Evolutionary conservation across 2,329 filamentous ascomycete genomes (phyloP).

Genomic region (Colletotrichum chlorophyti): DNA sequence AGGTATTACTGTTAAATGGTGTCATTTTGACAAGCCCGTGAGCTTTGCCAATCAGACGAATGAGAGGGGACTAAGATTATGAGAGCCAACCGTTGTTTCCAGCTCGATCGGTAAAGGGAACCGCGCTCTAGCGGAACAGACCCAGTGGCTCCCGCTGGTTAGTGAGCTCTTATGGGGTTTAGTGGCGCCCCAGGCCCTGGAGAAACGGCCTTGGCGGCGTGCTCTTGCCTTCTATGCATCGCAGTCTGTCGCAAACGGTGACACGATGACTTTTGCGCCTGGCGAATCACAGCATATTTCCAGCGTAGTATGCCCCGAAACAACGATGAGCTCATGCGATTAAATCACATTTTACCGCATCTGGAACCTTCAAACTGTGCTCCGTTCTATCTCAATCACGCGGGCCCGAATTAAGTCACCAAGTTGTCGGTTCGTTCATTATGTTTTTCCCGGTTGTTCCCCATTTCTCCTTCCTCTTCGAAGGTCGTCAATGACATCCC

Average conservation of each 20-base stretch:
- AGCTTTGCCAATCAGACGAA: no score
- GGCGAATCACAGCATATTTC: constrained; percentile 19
- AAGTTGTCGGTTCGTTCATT: no score
- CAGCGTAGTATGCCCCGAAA: neutral
- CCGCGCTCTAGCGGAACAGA: neutral
- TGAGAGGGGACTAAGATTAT: no score
- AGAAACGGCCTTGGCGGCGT: neutral
- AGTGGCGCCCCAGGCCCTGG: constrained; percentile 1
- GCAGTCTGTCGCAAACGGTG: constrained; percentile 16
- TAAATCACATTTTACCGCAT: neutral
- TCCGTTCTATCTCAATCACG: neutral
- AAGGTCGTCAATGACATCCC: neutral
- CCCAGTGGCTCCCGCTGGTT: neutral
- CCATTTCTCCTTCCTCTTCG: neutral
- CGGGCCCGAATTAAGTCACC: no score
- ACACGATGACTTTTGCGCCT: constrained; percentile 23
- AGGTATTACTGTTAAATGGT: no score
- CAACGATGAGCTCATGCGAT: constrained; percentile 25
- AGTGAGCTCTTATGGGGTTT: neutral
- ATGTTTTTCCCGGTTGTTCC: no score
- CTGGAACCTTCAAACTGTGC: neutral
- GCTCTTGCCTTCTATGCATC: no score
- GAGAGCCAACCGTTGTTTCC: neutral
- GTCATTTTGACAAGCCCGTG: no score
- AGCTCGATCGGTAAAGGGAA: constrained; percentile 1